Evolutionary conservation across 2,329 filamentous ascomycete species (phyloP), one percentile per base, ranked within the genome.

Genomic region (Chrysoporthe cubensis): DNA sequence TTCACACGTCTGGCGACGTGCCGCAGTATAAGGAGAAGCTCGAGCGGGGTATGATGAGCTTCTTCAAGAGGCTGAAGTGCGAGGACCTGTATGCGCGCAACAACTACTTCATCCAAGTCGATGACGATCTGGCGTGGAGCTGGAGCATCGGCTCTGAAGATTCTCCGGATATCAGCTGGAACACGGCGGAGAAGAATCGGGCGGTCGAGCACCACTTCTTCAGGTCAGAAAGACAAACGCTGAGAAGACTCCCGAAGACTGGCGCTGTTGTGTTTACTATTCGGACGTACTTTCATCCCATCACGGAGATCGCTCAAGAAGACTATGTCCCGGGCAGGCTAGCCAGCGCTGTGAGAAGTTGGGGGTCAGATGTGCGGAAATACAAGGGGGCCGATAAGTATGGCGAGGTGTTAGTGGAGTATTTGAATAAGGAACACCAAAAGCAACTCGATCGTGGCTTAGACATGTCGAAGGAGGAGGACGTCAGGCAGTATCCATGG

Each of bases 71-170:
- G 0, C 77, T 96, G 0, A 84, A 86, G 74, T 90, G 90, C 1
- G 88, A 93, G 54, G 87, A 88, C 57, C 85, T 84, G n/a, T 82
- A 84, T 68, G 78, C 76, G 64, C 83, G 92, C 68, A 93, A 94
- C 76, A 95, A 96, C 76, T 96, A 96, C 79, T 96, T 96, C 80
- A 86, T 96, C 71, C 93, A 96, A 79, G 92, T 96, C 1, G 93
- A 96, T 74, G 91, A 94, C 66, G 79, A 85, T 5, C 81, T 97
- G 1, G 82, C 90, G 0, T 96, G 93, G 93, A 92, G 89, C 68
- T 80, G 83, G 74, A 92, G 88, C 73, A 94, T 96, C 72, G 93
- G 93, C 0, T 73, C 80, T 18, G 93, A 96, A 77, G 91, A 96
- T 75, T 78, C 80, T 0, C 79, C 81, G 0, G 82, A 82, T 0